Evolutionary conservation across 2,329 filamentous ascomycete species (phyloP).

Genomic region (Ascochyta lentis): DNA sequence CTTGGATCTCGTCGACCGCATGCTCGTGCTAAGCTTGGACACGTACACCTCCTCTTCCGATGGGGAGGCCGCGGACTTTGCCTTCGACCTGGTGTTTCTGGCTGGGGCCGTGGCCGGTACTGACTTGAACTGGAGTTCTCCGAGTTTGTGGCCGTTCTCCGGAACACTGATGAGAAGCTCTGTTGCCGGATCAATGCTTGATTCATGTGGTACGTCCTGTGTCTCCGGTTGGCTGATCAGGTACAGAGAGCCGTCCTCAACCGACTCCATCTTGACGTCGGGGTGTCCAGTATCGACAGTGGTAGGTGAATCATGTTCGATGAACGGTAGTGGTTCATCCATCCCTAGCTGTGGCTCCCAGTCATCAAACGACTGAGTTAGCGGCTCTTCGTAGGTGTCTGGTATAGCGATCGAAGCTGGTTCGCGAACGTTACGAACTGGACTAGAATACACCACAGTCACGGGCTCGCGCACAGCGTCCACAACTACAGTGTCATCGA

Average conservation of each 20-base stretch:
- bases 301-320: conserved; percentile 7
- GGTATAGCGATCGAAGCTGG: neutral
- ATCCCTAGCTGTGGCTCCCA: conserved; percentile 12
- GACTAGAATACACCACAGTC: neutral
- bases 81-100: conserved; percentile 43
- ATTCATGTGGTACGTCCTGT: conserved; percentile 1
- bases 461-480: neutral
- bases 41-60: conserved; percentile 21
- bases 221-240: conserved; percentile 11
- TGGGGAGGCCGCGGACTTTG: conserved; percentile 33
- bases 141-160: conserved; percentile 30
- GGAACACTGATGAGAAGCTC: conserved; percentile 28
- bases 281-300: conserved; percentile 10
- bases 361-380: neutral
- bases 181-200: neutral
- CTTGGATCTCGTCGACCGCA: conserved; percentile 24
- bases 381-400: neutral
- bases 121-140: conserved; percentile 25
- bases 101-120: conserved; percentile 36
- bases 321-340: conserved; percentile 12
- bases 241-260: conserved; percentile 31
- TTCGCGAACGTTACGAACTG: neutral
- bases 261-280: conserved; percentile 41
- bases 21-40: conserved; percentile 15
- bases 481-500: neutral